Conservation (phyloP, 257 asterid genomes). For the Lycium barbarum region DNA sequence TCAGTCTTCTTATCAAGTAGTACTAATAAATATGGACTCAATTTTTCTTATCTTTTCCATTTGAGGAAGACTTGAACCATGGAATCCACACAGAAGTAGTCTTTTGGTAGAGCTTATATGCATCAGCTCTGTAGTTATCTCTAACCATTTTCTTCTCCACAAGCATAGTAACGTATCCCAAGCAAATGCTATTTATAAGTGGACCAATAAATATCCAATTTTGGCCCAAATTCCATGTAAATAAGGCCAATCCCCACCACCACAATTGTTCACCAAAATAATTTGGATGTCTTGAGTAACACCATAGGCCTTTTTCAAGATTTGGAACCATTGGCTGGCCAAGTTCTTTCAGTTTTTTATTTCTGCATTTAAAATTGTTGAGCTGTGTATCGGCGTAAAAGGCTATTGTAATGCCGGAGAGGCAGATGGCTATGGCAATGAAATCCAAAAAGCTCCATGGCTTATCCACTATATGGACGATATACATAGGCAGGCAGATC, state of each 20-base stretch:
- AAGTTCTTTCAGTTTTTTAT: conserved; percentile 47
- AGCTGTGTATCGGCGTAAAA: conserved; percentile 85
- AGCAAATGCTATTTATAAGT: conserved; percentile 67
- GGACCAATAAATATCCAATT: conserved; percentile 72
- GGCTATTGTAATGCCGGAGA: conserved; percentile 68
- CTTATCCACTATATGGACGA: conserved; percentile 57
- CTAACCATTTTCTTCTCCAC: conserved; percentile 82
- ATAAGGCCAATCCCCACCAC: conserved; percentile 94
- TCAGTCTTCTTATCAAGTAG: neutral
- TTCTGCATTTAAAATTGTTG: conserved; percentile 61
- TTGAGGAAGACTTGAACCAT: conserved; percentile 65
- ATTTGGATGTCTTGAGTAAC: conserved; percentile 86
- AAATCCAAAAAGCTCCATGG: conserved; percentile 61
- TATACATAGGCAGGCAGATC: conserved; percentile 73
- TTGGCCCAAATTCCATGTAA: conserved; percentile 71
- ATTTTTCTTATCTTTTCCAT: conserved; percentile 45
- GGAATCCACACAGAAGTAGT: conserved; percentile 84
- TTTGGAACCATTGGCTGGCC: conserved; percentile 58
- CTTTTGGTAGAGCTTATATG: conserved; percentile 66
- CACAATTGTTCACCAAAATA: conserved; percentile 94
- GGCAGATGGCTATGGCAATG: conserved; percentile 57
- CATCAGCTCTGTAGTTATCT: conserved; percentile 71
- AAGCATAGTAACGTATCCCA: conserved; percentile 84
- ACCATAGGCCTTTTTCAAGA: conserved; percentile 89
- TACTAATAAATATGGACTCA: neutral